Percentiles rank a stretch among this genome's conserved stretches.
These are phyloP conservation scores for Boletus eberwhitei DNA, from an alignment of 768 basidiomycete genomes.

Conservation along the genomic window DNA sequence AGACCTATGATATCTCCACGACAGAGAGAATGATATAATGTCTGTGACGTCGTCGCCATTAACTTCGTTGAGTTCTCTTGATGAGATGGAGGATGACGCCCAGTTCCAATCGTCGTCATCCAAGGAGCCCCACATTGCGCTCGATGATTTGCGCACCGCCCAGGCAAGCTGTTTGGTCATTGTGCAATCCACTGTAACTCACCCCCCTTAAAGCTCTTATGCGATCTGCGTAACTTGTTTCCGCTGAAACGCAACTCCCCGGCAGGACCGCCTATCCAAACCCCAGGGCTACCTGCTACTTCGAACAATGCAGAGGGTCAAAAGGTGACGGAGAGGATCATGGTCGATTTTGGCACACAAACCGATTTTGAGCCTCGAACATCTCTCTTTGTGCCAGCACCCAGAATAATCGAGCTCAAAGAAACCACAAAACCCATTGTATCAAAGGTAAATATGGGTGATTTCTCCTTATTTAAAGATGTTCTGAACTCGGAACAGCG, in stretches of 20 bases:
- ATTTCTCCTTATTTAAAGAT: background rate
- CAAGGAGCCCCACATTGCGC: slow-evolving; percentile 29
- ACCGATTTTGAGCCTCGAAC: slow-evolving; percentile 24
- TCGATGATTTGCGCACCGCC: slow-evolving; percentile 56
- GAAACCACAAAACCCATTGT: slow-evolving; percentile 18
- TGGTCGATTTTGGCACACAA: slow-evolving; percentile 26
- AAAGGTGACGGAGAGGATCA: slow-evolving; percentile 8
- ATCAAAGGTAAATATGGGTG: slow-evolving; percentile 17
- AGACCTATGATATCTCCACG: background rate
- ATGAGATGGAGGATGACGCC: slow-evolving; percentile 46
- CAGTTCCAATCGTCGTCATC: slow-evolving; percentile 23
- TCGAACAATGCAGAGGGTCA: background rate
- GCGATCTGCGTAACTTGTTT: slow-evolving; percentile 32
- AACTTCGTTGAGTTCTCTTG: slow-evolving; percentile 70
- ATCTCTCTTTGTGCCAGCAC: background rate
- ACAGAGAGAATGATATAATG: slow-evolving; percentile 27
- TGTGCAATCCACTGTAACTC: slow-evolving; percentile 8
- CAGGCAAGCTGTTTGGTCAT: slow-evolving; percentile 40
- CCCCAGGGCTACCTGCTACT: background rate
- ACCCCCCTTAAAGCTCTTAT: slow-evolving; percentile 36
- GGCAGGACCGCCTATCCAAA: background rate
- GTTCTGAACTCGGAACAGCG: slow-evolving; percentile 24
- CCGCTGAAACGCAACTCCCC: slow-evolving; percentile 11
- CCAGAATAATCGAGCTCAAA: slow-evolving; percentile 17
- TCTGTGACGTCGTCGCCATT: slow-evolving; percentile 69